Evolutionary conservation across 176 grass and related monocot species (phyloP).

Genomic region (Aegilops bicornis): DNA sequence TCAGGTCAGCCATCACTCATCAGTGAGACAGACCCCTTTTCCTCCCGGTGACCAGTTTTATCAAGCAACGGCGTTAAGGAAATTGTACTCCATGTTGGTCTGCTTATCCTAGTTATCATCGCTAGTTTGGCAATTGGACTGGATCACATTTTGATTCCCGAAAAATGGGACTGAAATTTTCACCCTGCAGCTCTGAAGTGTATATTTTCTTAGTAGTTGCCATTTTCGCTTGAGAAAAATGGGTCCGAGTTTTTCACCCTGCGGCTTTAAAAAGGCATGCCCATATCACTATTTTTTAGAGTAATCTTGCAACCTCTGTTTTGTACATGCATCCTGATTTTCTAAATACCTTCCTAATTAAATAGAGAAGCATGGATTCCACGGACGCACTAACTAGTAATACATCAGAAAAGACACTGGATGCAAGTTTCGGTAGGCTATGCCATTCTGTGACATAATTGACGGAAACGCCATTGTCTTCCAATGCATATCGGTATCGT

Average conservation of each 20-base stretch:
- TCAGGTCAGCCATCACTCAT: conserved; percentile 49
- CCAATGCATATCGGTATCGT: not conserved
- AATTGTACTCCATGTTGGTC: not conserved
- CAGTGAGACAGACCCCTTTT: not conserved
- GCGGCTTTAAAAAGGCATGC: not conserved
- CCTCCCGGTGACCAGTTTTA: not conserved
- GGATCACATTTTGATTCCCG: too few relatives aligned
- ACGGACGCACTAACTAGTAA: not conserved
- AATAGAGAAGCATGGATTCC: not conserved
- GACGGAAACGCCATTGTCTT: not conserved
- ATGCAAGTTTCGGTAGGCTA: not conserved
- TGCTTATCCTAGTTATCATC: not conserved
- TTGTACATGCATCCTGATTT: not conserved
- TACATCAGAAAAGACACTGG: not conserved
- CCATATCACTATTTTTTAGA: not conserved
- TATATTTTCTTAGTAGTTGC: not conserved
- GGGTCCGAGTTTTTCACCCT: not conserved
- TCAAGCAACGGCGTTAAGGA: not conserved
- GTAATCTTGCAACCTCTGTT: not conserved
- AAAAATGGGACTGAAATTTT: too few relatives aligned
- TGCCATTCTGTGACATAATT: not conserved
- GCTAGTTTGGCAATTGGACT: not conserved
- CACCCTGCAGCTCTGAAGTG: too few relatives aligned
- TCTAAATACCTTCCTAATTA: not conserved
- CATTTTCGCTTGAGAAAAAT: not conserved